phyloP scores from a whole-genome alignment of 352 stramenopile species.

The Pseudoperonospora humuli region DNA sequence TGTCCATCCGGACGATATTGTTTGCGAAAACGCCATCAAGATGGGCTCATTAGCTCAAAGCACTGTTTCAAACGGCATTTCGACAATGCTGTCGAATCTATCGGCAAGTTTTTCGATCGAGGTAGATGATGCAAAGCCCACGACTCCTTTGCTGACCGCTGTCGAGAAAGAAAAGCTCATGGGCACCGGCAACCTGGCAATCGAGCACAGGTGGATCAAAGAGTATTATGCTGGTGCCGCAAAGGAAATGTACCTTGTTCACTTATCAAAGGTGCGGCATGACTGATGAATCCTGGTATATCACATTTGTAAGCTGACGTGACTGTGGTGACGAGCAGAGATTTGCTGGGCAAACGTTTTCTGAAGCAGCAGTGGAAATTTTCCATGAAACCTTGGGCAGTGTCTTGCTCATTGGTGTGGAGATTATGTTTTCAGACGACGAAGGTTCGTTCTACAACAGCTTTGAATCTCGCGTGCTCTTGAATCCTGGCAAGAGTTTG shows the following conservation, averaged over 20 bases:
- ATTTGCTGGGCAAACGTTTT: conserved; percentile 67
- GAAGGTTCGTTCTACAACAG: conserved; percentile 14
- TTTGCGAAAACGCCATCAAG: conserved; percentile 86
- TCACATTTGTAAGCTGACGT: not conserved
- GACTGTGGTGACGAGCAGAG: conserved; percentile 25
- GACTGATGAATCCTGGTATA: too few species aligned
- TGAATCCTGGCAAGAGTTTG: conserved; percentile 69
- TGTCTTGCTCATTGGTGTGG: conserved; percentile 72
- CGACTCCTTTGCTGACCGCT: conserved; percentile 7
- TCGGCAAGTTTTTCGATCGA: conserved; percentile 69
- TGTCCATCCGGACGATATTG: conserved; percentile 68
- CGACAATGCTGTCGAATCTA: conserved; percentile 82
- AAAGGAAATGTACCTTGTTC: conserved; percentile 84
- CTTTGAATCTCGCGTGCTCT: conserved; percentile 54
- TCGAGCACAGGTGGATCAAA: conserved; percentile 39
- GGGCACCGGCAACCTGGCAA: too few species aligned
- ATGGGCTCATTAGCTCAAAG: conserved; percentile 83
- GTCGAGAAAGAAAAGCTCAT: too few species aligned
- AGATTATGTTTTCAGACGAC: conserved; percentile 57
- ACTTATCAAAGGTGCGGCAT: conserved; percentile 49
- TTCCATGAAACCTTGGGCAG: conserved; percentile 60
- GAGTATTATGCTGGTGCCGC: conserved; percentile 73
- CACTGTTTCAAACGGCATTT: conserved; percentile 59
- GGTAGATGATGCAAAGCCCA: conserved; percentile 13
- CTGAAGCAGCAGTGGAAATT: conserved; percentile 42